Evolutionary conservation across 768 basidiomycete species (phyloP).

Genomic region (Scleroderma citrinum): DNA sequence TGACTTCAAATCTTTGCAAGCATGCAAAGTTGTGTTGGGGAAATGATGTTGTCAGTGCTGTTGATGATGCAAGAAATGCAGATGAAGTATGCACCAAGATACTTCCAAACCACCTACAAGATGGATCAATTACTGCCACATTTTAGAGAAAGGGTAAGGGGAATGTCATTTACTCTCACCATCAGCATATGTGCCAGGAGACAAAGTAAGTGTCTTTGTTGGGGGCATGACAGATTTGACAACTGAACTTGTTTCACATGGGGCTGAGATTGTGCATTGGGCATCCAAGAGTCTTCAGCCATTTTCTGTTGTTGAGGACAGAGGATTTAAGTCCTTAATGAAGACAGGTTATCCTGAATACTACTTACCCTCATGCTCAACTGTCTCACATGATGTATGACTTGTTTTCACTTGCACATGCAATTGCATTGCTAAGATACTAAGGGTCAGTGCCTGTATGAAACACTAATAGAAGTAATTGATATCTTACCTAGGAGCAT

Average conservation of each 20-base stretch:
- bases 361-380: slow-evolving; percentile 29
- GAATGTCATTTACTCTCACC: slow-evolving; percentile 27
- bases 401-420: slow-evolving; percentile 19
- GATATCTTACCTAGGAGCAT: slow-evolving; percentile 28
- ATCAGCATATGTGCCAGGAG: slow-evolving; percentile 14
- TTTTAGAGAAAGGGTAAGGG: slow-evolving; percentile 26
- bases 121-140: slow-evolving; percentile 15
- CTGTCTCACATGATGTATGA: slow-evolving; percentile 28
- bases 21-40: slow-evolving; percentile 34
- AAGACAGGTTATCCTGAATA: slow-evolving; percentile 9
- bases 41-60: slow-evolving; percentile 6
- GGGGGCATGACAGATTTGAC: too few relatives aligned
- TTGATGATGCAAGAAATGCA: slow-evolving; percentile 12
- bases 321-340: slow-evolving; percentile 22
- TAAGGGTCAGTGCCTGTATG: slow-evolving; percentile 15
- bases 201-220: slow-evolving; percentile 8
- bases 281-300: slow-evolving; percentile 28
- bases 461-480: neutral
- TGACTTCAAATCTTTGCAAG: slow-evolving; percentile 25
- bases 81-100: neutral
- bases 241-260: slow-evolving; percentile 1
- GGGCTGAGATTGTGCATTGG: slow-evolving; percentile 32
- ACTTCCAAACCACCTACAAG: neutral
- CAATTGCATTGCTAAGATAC: slow-evolving; percentile 20
- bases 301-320: slow-evolving; percentile 31